phyloP scores from a whole-genome alignment of 192 early-diverging fungal species.

The Pecoramyces ruminantium region DNA sequence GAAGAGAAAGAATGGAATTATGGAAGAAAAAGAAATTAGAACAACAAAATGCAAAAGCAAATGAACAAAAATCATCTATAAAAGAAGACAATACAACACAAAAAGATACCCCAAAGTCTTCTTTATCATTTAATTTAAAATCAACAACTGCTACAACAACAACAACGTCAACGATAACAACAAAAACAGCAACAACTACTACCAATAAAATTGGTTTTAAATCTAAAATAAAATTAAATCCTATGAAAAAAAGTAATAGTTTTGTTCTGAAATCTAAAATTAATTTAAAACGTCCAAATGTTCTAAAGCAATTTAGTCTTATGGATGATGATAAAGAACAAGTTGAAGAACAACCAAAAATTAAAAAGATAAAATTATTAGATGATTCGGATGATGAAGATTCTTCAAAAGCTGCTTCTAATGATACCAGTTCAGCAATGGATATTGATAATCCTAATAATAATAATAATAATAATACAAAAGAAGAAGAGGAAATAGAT shows the following conservation, averaged over 20 bases:
- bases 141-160: neutral
- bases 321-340: neutral
- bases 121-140: neutral
- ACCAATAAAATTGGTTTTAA: neutral
- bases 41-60: neutral
- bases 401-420: neutral
- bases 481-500: constrained; percentile 32
- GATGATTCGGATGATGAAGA: neutral
- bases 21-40: constrained; percentile 55
- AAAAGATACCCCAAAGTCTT: neutral
- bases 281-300: neutral
- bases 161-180: no score
- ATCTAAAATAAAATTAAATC: neutral
- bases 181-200: no score
- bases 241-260: neutral
- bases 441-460: neutral
- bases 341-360: neutral
- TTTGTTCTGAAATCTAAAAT: neutral
- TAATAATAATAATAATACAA: constrained; percentile 16
- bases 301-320: neutral
- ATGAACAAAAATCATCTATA: neutral
- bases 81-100: neutral
- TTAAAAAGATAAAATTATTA: constrained; percentile 5
- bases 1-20: constrained; percentile 63
- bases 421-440: neutral